Percentiles rank a stretch among this genome's conserved stretches.
Evolutionary conservation across 805 yeast species (phyloP).

Genomic region (Saccharomycopsis sp.): DNA sequence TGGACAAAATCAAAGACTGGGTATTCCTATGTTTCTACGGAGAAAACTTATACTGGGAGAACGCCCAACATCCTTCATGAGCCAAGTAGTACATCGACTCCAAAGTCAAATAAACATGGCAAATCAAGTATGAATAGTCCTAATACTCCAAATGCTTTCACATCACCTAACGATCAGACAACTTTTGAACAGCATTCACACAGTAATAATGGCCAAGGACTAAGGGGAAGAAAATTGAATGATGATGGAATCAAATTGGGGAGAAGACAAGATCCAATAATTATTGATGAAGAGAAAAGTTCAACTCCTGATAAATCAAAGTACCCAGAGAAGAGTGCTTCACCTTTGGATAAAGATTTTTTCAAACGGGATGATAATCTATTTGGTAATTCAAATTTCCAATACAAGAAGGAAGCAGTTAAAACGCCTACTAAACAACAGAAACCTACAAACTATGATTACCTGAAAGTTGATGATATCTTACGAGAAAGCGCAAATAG

Average conservation of each 20-base stretch:
- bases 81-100: background rate
- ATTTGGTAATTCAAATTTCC: slow-evolving; percentile 4
- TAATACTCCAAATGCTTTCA: slow-evolving; percentile 8
- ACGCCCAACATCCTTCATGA: slow-evolving; percentile 18
- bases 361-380: slow-evolving; percentile 2
- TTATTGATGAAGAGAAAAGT: slow-evolving; percentile 13
- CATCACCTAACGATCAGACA: slow-evolving; percentile 2
- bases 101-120: background rate
- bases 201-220: background rate
- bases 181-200: no score
- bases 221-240: background rate
- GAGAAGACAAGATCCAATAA: slow-evolving; percentile 11
- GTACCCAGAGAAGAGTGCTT: background rate
- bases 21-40: slow-evolving; percentile 26
- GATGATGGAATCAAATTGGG: background rate
- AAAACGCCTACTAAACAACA: background rate
- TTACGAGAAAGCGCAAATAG: slow-evolving; percentile 3
- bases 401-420: slow-evolving; percentile 12
- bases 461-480: slow-evolving; percentile 2
- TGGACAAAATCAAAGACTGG: slow-evolving; percentile 26
- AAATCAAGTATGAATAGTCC: slow-evolving; percentile 5
- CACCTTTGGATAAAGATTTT: slow-evolving; percentile 3
- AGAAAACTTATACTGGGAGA: slow-evolving; percentile 26
- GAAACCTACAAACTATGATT: background rate
- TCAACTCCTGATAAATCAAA: background rate